These are phyloP conservation scores for Citrus glauca DNA, from an alignment of 345 rosid genomes.

Conservation along the genomic window DNA sequence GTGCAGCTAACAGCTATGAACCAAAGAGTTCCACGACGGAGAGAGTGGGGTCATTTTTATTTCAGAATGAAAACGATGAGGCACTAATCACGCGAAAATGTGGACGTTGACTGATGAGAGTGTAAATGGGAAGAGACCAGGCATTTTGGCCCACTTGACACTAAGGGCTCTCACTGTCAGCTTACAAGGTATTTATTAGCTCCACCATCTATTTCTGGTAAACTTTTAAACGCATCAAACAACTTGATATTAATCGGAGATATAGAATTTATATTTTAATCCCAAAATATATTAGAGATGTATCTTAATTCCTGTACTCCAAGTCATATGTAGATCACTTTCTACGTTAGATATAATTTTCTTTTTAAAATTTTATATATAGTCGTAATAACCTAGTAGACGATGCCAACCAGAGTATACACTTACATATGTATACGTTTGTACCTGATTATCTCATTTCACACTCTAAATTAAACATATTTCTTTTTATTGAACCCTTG, in stretches of 20 bases:
- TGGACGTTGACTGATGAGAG: background rate
- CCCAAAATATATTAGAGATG: no score
- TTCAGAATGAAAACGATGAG: background rate
- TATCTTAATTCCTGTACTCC: no score
- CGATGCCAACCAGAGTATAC: no score
- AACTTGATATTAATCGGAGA: background rate
- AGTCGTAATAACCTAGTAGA: no score
- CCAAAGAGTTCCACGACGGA: background rate
- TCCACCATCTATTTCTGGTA: background rate
- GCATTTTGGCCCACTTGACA: background rate
- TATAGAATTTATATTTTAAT: no score
- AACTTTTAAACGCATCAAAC: background rate
- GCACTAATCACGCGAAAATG: background rate
- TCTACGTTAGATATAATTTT: no score
- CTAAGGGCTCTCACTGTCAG: background rate
- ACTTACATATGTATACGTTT: no score
- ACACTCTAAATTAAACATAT: no score
- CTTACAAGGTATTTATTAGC: background rate
- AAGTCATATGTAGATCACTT: no score
- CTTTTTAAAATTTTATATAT: no score
- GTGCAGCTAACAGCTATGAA: background rate
- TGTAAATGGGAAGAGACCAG: background rate
- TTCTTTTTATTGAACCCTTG: no score
- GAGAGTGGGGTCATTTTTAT: background rate
- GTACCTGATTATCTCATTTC: no score